These are phyloP conservation scores for Powellomyces hirtus DNA, from an alignment of 192 early-diverging fungal species.

Conservation along the genomic window DNA sequence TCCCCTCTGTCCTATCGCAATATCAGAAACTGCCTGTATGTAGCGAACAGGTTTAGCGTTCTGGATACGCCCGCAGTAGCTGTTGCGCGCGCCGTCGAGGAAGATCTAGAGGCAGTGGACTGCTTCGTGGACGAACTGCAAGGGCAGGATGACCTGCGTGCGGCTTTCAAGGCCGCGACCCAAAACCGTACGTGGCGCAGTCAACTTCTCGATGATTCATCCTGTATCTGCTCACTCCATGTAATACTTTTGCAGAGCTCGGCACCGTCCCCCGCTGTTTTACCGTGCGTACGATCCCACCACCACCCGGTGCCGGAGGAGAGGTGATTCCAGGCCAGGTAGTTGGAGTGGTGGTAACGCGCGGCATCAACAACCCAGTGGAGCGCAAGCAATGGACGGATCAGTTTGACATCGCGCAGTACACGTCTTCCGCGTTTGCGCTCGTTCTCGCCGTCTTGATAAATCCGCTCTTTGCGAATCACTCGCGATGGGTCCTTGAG, in stretches of 20 bases:
- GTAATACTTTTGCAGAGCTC: not conserved
- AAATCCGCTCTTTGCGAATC: constrained; percentile 48
- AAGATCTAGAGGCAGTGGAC: not conserved
- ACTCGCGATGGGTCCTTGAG: constrained; percentile 44
- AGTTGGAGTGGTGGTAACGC: constrained; percentile 5
- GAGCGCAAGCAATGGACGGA: constrained; percentile 35
- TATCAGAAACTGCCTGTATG: constrained; percentile 35
- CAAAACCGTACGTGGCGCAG: not conserved
- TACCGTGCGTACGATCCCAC: not conserved
- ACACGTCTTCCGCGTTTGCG: constrained; percentile 7
- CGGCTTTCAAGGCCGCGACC: not conserved
- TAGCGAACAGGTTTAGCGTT: constrained; percentile 40
- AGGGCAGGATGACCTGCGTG: not conserved
- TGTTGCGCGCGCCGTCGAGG: not conserved
- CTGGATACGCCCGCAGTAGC: not conserved
- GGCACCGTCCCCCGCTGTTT: not conserved
- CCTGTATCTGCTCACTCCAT: no score
- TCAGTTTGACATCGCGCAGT: constrained; percentile 53
- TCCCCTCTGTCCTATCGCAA: no score
- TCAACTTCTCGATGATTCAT: no score
- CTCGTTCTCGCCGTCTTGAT: constrained; percentile 28
- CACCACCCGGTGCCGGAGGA: not conserved
- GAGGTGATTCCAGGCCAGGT: not conserved
- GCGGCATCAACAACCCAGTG: constrained; percentile 24
- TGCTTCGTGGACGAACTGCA: not conserved